A percentile compares a stretch with the other conserved stretches of the same genome.
These are phyloP conservation scores for Colletotrichum sp. DNA, from an alignment of 2,329 filamentous ascomycete genomes.

Conservation along the genomic window DNA sequence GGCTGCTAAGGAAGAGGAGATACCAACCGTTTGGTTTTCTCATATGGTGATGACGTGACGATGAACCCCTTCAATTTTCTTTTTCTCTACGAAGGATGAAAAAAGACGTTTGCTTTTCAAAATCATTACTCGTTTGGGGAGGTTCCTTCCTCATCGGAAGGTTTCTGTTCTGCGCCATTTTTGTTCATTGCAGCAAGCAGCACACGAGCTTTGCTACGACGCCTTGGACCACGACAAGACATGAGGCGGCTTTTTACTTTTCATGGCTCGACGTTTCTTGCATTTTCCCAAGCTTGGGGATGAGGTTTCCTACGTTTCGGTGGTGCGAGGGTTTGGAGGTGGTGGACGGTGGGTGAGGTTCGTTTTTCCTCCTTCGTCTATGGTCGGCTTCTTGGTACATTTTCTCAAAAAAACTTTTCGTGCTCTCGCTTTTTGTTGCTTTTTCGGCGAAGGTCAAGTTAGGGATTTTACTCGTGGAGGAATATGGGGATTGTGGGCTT, in stretches of 20 bases:
- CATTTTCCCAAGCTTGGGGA: not conserved
- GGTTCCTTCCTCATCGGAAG: not conserved
- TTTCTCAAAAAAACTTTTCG: not conserved
- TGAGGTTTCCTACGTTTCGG: not conserved
- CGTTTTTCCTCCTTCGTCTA: not conserved
- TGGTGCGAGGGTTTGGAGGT: not conserved
- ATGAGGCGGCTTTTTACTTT: conserved; percentile 15
- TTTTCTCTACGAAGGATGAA: not conserved
- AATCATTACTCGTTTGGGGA: not conserved
- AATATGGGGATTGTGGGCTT: not conserved
- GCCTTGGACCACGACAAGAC: conserved; percentile 19
- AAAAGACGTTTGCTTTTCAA: not conserved
- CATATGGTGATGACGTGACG: conserved; percentile 5
- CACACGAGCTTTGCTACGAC: conserved; percentile 20
- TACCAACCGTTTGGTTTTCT: not conserved
- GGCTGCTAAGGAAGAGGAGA: not conserved
- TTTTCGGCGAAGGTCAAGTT: not conserved
- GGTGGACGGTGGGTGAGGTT: not conserved
- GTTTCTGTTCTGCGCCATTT: not conserved
- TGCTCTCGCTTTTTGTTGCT: not conserved
- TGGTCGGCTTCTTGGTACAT: conserved; percentile 9
- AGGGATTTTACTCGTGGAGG: not conserved
- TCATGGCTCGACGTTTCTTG: not conserved
- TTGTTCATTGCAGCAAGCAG: conserved; percentile 8
- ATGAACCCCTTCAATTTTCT: not conserved